These are phyloP conservation scores for Erysimum cheiri DNA, from an alignment of 441 rosid species.

Conservation along the genomic window DNA sequence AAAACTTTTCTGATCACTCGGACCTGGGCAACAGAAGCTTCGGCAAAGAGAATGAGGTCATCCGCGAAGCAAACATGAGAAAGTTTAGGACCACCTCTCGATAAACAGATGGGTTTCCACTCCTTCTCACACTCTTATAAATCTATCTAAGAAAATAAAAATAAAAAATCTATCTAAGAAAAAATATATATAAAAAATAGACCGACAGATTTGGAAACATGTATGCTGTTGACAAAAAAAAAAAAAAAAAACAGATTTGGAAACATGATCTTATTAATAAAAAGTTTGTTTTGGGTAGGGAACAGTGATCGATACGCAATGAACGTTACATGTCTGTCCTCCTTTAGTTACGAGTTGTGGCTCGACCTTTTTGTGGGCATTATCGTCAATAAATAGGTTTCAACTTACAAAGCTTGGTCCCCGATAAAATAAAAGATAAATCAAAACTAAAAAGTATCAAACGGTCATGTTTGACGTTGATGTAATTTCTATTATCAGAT, in stretches of 20 bases:
- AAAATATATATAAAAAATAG: not conserved
- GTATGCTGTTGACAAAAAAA: too few relatives aligned
- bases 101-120: too few relatives aligned
- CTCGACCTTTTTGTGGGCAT: constrained; percentile 16
- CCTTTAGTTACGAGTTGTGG: not conserved
- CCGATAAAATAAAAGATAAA: constrained; percentile 25
- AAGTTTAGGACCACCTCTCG: too few relatives aligned
- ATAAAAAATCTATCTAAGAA: not conserved
- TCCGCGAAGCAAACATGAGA: too few relatives aligned
- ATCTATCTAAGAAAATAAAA: too few relatives aligned
- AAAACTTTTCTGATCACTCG: too few relatives aligned
- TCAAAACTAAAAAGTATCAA: constrained; percentile 19
- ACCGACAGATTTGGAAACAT: constrained; percentile 38
- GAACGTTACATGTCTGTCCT: constrained; percentile 9
- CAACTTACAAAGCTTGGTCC: constrained; percentile 25
- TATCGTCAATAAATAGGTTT: constrained; percentile 20
- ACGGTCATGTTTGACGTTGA: constrained; percentile 45
- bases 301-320: constrained; percentile 39
- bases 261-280: too few relatives aligned
- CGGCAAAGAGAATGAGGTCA: too few relatives aligned
- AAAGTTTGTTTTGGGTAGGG: constrained; percentile 20
- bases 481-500: not conserved
- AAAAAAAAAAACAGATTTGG: too few relatives aligned
- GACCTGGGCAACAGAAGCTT: too few relatives aligned
- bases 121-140: too few relatives aligned